Base-by-base conservation (phyloP, 108 stramenopile genomes). In the Seminavis robusta region DNA sequence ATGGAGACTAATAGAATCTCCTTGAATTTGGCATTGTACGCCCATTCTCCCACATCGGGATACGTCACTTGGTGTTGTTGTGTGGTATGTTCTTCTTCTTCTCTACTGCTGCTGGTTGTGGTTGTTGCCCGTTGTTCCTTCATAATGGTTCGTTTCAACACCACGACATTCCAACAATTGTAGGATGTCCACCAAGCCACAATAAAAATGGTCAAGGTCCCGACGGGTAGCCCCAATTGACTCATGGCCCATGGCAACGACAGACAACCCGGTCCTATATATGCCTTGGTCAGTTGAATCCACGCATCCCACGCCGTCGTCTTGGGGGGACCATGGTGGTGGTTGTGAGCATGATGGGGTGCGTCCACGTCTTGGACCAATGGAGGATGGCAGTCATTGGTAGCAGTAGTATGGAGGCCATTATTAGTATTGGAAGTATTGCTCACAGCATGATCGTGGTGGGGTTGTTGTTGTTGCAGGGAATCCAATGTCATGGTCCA, bases 1-100 rank as follows among this genome's bases (percentile, higher is more conserved):
- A 88, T 67, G 37, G 65, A 75, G 24, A 47, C 44, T 5, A 73
- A 54, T 23, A 84, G 65, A 45, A 69, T 79, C 28, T 59, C 54
- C 44, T 79, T 64, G 58, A 88, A 84, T 15, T 27, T 46, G 17
- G 52, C 36, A 10, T 82, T 82, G 38, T 77, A 81, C 9, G 80
- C 77, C 77, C 73, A 79, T 44, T 88, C 74, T 0, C 82, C 82
- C 9, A 87, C 69, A 32, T 80, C 78, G 17, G 86, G 71, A 52
- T 83, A 83, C 32, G 86, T 81, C 9, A 83, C 43, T n/a, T n/a
- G 36, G 17, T 53, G 36, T 5, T 53, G 17, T 26, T 30, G 27
- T 26, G 9, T 8, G 49, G 8, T 9, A 26, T 16, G 23, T 51
- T 30, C n/a, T n/a, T n/a, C n/a, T n/a, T n/a, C n/a, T n/a, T n/a